Percentiles rank a stretch among this genome's conserved stretches.
Evolutionary conservation across 169 alveolate species (phyloP).

Genomic region (Eimeria necatrix): DNA sequence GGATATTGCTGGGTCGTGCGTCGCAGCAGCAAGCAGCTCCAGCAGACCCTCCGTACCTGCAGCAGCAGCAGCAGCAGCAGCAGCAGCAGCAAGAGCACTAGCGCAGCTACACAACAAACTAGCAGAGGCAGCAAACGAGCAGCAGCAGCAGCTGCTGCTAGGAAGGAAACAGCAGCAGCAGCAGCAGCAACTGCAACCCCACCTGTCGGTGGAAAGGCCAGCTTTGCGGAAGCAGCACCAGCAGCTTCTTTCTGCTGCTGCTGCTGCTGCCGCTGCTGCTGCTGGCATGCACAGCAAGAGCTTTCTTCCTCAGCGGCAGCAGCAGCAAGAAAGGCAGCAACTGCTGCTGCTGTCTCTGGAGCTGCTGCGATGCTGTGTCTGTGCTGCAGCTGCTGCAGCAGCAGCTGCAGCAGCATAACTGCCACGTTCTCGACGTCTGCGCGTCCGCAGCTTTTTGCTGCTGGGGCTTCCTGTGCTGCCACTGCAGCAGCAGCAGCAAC

Average conservation of each 20-base stretch:
- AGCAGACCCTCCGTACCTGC: neutral
- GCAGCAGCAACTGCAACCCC: neutral
- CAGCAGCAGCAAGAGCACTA: constrained; percentile 21
- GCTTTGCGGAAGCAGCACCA: no score
- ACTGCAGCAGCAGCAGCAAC: neutral
- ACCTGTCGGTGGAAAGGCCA: neutral
- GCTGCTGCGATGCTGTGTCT: neutral
- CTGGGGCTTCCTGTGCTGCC: no score
- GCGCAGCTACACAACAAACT: neutral
- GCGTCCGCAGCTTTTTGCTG: neutral
- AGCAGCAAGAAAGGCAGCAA: neutral
- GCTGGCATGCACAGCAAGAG: no score
- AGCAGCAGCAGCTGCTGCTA: neutral
- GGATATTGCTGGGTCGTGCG: no score
- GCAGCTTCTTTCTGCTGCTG: no score
- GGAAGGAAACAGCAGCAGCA: neutral
- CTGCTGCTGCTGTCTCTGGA: neutral
- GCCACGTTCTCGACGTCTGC: neutral
- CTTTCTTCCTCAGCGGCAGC: no score
- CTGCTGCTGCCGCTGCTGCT: no score
- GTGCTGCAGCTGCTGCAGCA: neutral
- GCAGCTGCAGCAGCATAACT: neutral
- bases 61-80: constrained; percentile 58
- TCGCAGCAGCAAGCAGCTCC: constrained; percentile 21
- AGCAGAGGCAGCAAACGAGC: neutral